These are phyloP conservation scores for Hirschioporus abietinus DNA, from an alignment of 768 basidiomycete species.

Conservation along the genomic window DNA sequence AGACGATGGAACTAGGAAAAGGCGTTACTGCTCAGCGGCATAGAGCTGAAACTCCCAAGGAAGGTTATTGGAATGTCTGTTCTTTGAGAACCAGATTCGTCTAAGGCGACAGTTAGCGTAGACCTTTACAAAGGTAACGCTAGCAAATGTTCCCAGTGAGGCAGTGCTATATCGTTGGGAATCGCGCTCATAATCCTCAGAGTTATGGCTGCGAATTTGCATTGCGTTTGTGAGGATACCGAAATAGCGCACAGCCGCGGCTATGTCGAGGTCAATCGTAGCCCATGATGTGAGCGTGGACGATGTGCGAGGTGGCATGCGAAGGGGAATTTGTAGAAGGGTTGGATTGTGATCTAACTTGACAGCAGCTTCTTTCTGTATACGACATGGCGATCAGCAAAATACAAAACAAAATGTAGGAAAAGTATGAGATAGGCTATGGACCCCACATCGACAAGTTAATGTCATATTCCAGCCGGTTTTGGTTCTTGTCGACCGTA, in stretches of 20 bases:
- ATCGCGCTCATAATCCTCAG: background rate
- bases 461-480: too few relatives aligned
- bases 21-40: constrained; percentile 18
- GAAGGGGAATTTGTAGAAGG: constrained; percentile 65
- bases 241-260: constrained; percentile 57
- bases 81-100: constrained; percentile 63
- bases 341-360: constrained; percentile 28
- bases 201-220: background rate
- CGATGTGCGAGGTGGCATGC: constrained; percentile 52
- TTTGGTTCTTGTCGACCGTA: background rate
- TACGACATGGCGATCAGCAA: constrained; percentile 13
- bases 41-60: constrained; percentile 82
- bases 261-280: constrained; percentile 56
- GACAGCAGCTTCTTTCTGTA: constrained; percentile 52
- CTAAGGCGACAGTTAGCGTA: constrained; percentile 74
- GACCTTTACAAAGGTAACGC: constrained; percentile 57
- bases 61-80: constrained; percentile 41
- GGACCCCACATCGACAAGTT: too few relatives aligned
- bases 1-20: background rate
- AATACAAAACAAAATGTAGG: constrained; percentile 7
- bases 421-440: too few relatives aligned
- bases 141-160: constrained; percentile 5
- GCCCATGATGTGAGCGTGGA: constrained; percentile 65
- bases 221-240: constrained; percentile 35
- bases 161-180: background rate